A percentile compares a stretch with the other conserved stretches of the same genome.
Conservation (phyloP, 192 early-diverging fungal genomes). For the Coemansia sp. region DNA sequence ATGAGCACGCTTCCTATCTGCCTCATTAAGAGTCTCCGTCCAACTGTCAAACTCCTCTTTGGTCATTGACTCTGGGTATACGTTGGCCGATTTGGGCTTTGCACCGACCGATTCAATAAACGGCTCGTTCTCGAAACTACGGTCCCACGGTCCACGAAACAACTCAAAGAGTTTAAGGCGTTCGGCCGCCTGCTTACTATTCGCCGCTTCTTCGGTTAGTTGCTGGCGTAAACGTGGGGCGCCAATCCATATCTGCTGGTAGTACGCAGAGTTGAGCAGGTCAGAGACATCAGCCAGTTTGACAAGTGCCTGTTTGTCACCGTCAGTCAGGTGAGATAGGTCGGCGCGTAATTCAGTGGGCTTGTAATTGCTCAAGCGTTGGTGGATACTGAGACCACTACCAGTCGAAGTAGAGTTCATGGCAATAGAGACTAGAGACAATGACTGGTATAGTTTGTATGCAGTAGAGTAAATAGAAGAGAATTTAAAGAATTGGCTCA, state of each 20-base stretch:
- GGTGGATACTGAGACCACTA: conserved; percentile 11
- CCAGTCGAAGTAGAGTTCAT: background rate
- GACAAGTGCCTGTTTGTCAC: conserved; percentile 63
- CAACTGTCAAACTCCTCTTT: conserved; percentile 62
- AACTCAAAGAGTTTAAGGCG: conserved; percentile 59
- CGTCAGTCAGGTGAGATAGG: conserved; percentile 56
- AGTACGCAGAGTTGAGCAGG: conserved; percentile 61
- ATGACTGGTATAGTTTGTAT: conserved; percentile 9
- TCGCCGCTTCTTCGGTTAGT: conserved; percentile 33
- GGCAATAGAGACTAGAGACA: conserved; percentile 5
- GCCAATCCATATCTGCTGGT: conserved; percentile 66
- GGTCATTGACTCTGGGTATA: conserved; percentile 73
- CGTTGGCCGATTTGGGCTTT: conserved; percentile 62
- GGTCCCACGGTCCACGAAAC: conserved; percentile 69
- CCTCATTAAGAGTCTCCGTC: conserved; percentile 48
- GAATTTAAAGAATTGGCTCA: background rate
- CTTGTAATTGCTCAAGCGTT: conserved; percentile 55
- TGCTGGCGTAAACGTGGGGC: conserved; percentile 57
- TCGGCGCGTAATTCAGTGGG: conserved; percentile 58
- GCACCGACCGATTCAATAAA: conserved; percentile 52
- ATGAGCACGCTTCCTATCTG: conserved; percentile 56
- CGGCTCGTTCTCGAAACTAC: conserved; percentile 55
- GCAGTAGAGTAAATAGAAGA: background rate
- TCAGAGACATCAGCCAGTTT: conserved; percentile 63
- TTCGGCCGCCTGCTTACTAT: conserved; percentile 2